A percentile compares a stretch with the other conserved stretches of the same genome.
Conservation (phyloP, 164 flowering plant species). For the Chimonanthus praecox region DNA sequence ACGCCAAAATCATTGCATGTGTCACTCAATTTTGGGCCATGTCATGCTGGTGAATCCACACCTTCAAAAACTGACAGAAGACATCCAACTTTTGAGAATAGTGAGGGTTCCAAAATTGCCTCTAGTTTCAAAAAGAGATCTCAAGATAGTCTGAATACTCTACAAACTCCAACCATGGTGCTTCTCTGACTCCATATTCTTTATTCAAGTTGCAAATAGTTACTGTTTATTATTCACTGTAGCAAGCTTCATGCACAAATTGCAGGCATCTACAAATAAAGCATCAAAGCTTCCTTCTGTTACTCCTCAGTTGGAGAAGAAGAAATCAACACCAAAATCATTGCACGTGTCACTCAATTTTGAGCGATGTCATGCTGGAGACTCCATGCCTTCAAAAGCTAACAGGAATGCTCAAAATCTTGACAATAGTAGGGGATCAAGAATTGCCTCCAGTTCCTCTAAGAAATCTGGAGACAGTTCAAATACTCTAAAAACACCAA, state of each 20-base stretch:
- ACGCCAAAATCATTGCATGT: slow-evolving; percentile 49
- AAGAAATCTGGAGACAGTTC: slow-evolving; percentile 25
- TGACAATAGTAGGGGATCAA: slow-evolving; percentile 23
- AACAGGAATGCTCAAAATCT: slow-evolving; percentile 23
- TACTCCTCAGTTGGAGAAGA: slow-evolving; percentile 31
- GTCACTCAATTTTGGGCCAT: slow-evolving; percentile 48
- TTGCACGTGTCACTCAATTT: slow-evolving; percentile 62
- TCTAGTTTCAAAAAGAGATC: slow-evolving; percentile 19
- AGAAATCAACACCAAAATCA: slow-evolving; percentile 49
- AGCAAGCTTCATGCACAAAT: slow-evolving; percentile 11
- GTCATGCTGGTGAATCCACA: slow-evolving; percentile 21
- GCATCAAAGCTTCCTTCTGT: slow-evolving; percentile 28
- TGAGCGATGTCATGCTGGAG: slow-evolving; percentile 23
- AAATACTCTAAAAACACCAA: slow-evolving; percentile 21
- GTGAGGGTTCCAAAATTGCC: slow-evolving; percentile 20
- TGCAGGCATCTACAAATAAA: slow-evolving; percentile 45
- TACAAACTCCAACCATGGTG: slow-evolving; percentile 31
- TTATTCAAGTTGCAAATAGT: background rate
- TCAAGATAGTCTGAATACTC: slow-evolving; percentile 22
- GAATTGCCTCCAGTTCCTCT: slow-evolving; percentile 15
- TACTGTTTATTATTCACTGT: slow-evolving; percentile 2
- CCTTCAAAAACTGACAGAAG: slow-evolving; percentile 15
- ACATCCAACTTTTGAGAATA: slow-evolving; percentile 21
- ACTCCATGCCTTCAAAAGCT: slow-evolving; percentile 9
- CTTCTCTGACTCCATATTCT: slow-evolving; percentile 1